Evolutionary conservation across 805 yeast species (phyloP).

Genomic region (Clavispora fructus): DNA sequence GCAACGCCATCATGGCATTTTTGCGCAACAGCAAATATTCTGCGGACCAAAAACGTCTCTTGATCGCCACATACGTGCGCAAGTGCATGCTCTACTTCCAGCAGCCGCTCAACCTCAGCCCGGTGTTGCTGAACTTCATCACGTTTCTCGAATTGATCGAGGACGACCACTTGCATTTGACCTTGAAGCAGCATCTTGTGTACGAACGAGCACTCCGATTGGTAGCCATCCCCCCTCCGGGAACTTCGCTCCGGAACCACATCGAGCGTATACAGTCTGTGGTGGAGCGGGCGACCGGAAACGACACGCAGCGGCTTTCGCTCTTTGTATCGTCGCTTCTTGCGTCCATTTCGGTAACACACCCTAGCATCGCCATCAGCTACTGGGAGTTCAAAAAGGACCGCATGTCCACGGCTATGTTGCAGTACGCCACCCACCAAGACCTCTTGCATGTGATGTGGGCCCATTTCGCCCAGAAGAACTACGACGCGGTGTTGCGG

Average conservation of each 20-base stretch:
- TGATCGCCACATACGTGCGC: constrained; percentile 13
- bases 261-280: constrained; percentile 4
- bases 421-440: constrained; percentile 3
- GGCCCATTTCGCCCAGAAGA: constrained; percentile 19
- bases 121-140: constrained; percentile 13
- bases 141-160: constrained; percentile 10
- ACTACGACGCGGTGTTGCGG: constrained; percentile 16
- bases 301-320: constrained; percentile 1
- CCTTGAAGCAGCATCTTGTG: constrained; percentile 11
- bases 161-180: constrained; percentile 19
- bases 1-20: constrained; percentile 9
- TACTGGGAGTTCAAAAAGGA: constrained; percentile 20
- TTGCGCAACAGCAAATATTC: constrained; percentile 11
- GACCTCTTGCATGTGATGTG: constrained; percentile 31
- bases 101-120: constrained; percentile 8
- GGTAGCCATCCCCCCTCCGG: constrained; percentile 12
- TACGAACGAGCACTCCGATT: constrained; percentile 18
- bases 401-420: background rate
- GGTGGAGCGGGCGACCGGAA: constrained; percentile 1
- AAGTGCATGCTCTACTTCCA: constrained; percentile 16
- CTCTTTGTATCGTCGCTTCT: constrained; percentile 17
- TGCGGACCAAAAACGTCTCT: constrained; percentile 14
- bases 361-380: constrained; percentile 5
- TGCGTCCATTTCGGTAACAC: constrained; percentile 4
- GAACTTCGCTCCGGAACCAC: constrained; percentile 7